phyloP scores from a whole-genome alignment of 495 filamentous ascomycete species.

The Sabuloglossum arenarium region DNA sequence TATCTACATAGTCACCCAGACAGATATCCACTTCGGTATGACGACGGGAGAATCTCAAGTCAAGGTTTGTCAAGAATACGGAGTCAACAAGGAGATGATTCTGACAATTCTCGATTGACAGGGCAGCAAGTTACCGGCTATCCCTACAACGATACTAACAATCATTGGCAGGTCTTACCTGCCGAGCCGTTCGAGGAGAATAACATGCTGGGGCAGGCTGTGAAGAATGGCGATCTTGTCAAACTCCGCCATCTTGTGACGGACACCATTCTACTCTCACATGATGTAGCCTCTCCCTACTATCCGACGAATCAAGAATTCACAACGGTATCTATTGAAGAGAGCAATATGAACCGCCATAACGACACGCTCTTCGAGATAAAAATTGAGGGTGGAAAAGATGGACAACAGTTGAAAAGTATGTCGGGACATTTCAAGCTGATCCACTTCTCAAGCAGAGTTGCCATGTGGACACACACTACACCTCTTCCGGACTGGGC shows the following conservation, averaged over 20 bases:
- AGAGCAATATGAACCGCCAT: slow-evolving; percentile 54
- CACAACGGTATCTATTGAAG: slow-evolving; percentile 54
- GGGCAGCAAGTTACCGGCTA: slow-evolving; percentile 93
- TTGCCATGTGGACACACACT: slow-evolving; percentile 97
- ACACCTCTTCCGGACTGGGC: slow-evolving; percentile 90
- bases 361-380: slow-evolving; percentile 92
- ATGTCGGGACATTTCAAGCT: slow-evolving; percentile 86
- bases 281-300: slow-evolving; percentile 95
- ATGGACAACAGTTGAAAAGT: slow-evolving; percentile 66
- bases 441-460: slow-evolving; percentile 77
- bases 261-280: slow-evolving; percentile 71
- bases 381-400: slow-evolving; percentile 70
- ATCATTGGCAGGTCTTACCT: slow-evolving; percentile 89
- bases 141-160: slow-evolving; percentile 96
- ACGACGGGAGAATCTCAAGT: slow-evolving; percentile 91
- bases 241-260: slow-evolving; percentile 78
- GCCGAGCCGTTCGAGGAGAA: slow-evolving; percentile 29
- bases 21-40: slow-evolving; percentile 79
- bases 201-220: slow-evolving; percentile 31
- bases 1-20: slow-evolving; percentile 88
- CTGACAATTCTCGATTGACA: slow-evolving; percentile 3
- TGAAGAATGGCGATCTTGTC: slow-evolving; percentile 72
- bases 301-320: slow-evolving; percentile 98
- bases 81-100: slow-evolving; percentile 4
- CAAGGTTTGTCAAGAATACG: slow-evolving; percentile 31